Percentiles rank a stretch among this genome's conserved stretches.
phyloP scores from a whole-genome alignment of 2,329 filamentous ascomycete species.

The Ceratocystis cubensis region DNA sequence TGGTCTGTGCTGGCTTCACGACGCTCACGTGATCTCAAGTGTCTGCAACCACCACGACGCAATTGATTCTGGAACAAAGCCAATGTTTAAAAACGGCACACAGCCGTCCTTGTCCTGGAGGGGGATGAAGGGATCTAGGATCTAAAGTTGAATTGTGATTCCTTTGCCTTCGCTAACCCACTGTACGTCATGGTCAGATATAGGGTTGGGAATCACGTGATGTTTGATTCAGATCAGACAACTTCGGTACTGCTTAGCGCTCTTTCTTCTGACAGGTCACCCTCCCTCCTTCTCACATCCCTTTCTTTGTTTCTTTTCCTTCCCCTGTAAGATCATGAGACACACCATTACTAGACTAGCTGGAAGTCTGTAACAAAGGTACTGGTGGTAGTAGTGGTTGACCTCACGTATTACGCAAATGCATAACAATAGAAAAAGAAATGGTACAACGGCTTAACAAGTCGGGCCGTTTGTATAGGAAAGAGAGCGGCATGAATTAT shows the following conservation, averaged over 20 bases:
- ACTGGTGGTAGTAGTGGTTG: not conserved
- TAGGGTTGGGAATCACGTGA: not conserved
- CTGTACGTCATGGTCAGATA: not conserved
- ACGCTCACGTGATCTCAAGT: not conserved
- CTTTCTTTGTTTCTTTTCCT: not conserved
- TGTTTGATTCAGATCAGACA: not conserved
- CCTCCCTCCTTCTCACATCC: not conserved
- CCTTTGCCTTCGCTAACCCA: not conserved
- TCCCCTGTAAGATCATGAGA: not conserved
- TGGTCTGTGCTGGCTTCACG: not conserved
- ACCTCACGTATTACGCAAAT: not conserved
- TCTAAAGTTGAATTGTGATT: not conserved
- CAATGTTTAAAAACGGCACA: not conserved
- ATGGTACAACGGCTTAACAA: not conserved
- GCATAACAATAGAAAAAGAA: not conserved
- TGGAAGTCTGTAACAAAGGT: not conserved
- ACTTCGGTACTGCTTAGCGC: not conserved
- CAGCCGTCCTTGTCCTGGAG: not conserved
- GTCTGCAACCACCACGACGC: not conserved
- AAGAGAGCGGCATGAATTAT: not conserved
- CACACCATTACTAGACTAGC: not conserved
- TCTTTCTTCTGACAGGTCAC: not conserved
- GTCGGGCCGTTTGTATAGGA: not conserved
- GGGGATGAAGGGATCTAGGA: not conserved
- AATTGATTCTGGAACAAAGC: not conserved